phyloP scores from a whole-genome alignment of 345 rosid species.

The Euphorbia pulcherrima region DNA sequence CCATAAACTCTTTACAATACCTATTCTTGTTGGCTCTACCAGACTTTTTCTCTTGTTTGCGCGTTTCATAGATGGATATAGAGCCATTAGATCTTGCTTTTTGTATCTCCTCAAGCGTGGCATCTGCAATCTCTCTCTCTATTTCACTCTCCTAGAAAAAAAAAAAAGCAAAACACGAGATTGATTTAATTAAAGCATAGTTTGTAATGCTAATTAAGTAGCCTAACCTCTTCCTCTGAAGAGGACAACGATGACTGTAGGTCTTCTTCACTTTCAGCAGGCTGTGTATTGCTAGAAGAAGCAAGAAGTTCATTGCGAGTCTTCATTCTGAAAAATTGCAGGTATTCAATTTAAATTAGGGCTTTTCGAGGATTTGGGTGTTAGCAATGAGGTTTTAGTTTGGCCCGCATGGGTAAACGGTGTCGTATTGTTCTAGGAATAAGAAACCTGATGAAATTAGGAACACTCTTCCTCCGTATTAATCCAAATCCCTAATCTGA shows the following conservation, averaged over 20 bases:
- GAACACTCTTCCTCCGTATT: too few species aligned
- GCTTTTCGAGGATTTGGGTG: too few species aligned
- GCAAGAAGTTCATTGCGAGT: too few species aligned
- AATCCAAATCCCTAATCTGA: neutral
- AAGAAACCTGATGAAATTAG: too few species aligned
- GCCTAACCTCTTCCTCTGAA: too few species aligned
- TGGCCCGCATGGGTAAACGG: too few species aligned
- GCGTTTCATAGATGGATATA: conserved; percentile 33
- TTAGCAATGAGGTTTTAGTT: too few species aligned
- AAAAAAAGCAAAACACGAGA: neutral
- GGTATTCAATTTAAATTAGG: neutral
- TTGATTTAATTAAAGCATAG: neutral
- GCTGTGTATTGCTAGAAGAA: too few species aligned
- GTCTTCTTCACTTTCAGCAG: too few species aligned
- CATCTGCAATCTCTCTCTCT: conserved; percentile 58
- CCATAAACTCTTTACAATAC: conserved; percentile 18
- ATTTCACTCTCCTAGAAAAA: conserved; percentile 51
- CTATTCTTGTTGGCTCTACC: conserved; percentile 73
- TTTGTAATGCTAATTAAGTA: too few species aligned
- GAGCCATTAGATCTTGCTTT: conserved; percentile 70
- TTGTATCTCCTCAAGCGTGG: conserved; percentile 77
- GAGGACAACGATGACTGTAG: conserved; percentile 28
- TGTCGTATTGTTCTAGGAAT: too few species aligned
- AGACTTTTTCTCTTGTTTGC: conserved; percentile 36
- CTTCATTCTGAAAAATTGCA: conserved; percentile 8